phyloP scores from a whole-genome alignment of 331 rosid species.

The Pyrus hybrid region DNA sequence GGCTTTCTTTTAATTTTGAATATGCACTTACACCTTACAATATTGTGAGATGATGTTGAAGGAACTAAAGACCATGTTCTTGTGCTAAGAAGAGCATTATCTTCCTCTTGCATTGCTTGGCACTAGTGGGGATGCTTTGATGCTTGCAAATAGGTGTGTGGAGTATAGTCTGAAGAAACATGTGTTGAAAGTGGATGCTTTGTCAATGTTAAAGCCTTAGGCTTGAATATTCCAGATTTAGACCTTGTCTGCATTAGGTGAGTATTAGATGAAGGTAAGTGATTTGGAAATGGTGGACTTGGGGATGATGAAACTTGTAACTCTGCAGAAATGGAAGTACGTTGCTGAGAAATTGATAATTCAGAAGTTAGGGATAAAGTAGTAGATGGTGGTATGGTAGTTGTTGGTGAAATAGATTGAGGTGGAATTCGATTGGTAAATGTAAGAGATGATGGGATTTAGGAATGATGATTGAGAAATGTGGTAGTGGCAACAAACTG shows the following conservation, averaged over 20 bases:
- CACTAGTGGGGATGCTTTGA: not conserved
- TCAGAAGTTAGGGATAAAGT: too few relatives aligned
- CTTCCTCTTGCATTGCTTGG: not conserved
- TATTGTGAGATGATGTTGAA: not conserved
- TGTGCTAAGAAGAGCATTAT: not conserved
- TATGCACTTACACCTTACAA: not conserved
- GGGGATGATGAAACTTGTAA: too few relatives aligned
- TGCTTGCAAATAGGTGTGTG: not conserved
- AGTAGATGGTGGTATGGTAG: too few relatives aligned
- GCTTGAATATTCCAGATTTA: not conserved
- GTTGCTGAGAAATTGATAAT: too few relatives aligned
- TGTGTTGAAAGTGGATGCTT: not conserved
- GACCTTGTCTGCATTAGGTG: not conserved
- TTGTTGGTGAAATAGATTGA: too few relatives aligned
- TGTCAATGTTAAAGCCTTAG: not conserved
- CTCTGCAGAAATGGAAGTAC: too few relatives aligned
- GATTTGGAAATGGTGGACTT: too few relatives aligned
- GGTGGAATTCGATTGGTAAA: too few relatives aligned
- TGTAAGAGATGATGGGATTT: not conserved
- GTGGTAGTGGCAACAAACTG: too few relatives aligned
- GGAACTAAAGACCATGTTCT: not conserved
- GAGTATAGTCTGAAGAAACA: not conserved
- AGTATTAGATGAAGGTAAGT: too few relatives aligned
- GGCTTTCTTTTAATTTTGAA: too few relatives aligned
- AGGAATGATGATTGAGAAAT: not conserved